Evolutionary conservation across 164 flowering plant genomes (phyloP), one percentile per base, ranked within the genome.

Genomic region (Umbellularia californica): DNA sequence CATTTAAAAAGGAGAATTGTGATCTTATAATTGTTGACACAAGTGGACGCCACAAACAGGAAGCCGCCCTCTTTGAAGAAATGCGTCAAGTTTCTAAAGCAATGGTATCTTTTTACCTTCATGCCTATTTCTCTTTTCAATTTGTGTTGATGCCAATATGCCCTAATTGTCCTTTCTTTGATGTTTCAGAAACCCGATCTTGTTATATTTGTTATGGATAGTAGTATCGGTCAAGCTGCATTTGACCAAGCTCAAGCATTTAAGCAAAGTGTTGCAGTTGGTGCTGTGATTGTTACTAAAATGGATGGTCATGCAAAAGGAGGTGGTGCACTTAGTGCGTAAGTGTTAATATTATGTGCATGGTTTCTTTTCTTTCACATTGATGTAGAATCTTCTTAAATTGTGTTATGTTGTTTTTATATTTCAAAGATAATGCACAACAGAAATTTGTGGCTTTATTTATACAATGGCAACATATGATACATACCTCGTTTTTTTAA

Each of bases 201-300:
- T 82, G 91, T 90, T 50, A 90, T 95, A 81, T 95, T 93, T 79
- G 98, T 94, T 25, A 96, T 96, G 99, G 99, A 96, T 79, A 91
- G 99, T 79, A 96, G 99, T 82, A 96, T 94, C 78, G 99, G 99
- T 77, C 98, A 94, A 85, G 99, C 98, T 80, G 98, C 99, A 52
- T 94, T 90, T 87, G 98, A 91, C 83, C 99, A 95, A 83, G 99
- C 99, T 72, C 97, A 88, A 84, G 99, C 99, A 50, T 95, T 95
- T 79, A 94, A 85, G 75, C 95, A 91, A 85, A 96, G 97, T 89
- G 99, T 95, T 79, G 76, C 97, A 6, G 98, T 95, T 82, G 99
- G 99, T 74, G 98, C 99, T 81, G 99, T 95, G 47, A 95, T 95
- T 78, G 77, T 82, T 67, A 82, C 84, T 50, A 82, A 82, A 77